Evolutionary conservation across 73 alveolate genomes (phyloP).

Genomic region (Stentor roeselii): DNA sequence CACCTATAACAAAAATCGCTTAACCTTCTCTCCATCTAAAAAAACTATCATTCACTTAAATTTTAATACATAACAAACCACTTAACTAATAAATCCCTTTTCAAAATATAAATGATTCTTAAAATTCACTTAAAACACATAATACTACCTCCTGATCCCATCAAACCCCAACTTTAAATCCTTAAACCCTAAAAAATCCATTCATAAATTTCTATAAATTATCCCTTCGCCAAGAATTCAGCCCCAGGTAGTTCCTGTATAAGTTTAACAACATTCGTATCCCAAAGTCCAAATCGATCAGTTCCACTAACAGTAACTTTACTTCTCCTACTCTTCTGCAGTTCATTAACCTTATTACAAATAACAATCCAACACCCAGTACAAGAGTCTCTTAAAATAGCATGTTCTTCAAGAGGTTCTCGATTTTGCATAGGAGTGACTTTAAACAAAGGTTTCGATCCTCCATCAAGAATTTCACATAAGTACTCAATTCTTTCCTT

Average conservation of each 20-base stretch:
- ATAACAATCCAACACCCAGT: slow-evolving; percentile 95
- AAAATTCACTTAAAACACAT: too few species aligned
- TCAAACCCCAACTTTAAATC: too few species aligned
- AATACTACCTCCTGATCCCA: too few species aligned
- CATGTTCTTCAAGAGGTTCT: slow-evolving; percentile 83
- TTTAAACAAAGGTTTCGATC: slow-evolving; percentile 79
- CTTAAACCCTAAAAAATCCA: too few species aligned
- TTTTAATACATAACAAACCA: too few species aligned
- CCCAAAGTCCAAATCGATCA: slow-evolving; percentile 95
- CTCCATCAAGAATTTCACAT: slow-evolving; percentile 95
- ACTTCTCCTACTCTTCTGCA: slow-evolving; percentile 76
- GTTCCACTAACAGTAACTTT: slow-evolving; percentile 92
- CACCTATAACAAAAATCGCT: too few species aligned
- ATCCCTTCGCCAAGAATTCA: slow-evolving; percentile 69
- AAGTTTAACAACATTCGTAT: slow-evolving; percentile 73
- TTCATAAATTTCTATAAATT: too few species aligned
- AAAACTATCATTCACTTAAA: too few species aligned
- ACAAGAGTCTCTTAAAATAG: slow-evolving; percentile 85
- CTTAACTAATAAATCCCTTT: too few species aligned
- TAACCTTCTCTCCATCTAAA: too few species aligned
- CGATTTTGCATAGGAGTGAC: slow-evolving; percentile 66
- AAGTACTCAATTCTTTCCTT: slow-evolving; percentile 85
- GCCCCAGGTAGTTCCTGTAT: slow-evolving; percentile 77
- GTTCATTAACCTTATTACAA: slow-evolving; percentile 80
- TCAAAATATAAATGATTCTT: too few species aligned